Evolutionary conservation across 2,329 filamentous ascomycete species (phyloP).

Genomic region (Teratosphaeriaceae sp.): DNA sequence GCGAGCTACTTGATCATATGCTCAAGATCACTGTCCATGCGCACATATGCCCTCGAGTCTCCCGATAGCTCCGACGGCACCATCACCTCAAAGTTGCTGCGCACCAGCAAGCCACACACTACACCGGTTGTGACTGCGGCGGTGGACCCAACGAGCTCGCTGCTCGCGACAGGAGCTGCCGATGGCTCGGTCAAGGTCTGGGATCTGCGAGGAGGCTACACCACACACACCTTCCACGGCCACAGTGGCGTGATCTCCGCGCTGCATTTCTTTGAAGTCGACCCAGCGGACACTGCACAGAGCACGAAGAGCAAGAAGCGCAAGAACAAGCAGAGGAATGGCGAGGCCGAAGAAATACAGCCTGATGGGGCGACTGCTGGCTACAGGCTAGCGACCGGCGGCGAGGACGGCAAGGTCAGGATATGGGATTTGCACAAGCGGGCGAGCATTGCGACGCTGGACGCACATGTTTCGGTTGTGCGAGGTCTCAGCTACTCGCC

Average conservation of each 20-base stretch:
- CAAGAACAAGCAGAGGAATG: slow-evolving; percentile 42
- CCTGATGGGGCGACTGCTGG: slow-evolving; percentile 48
- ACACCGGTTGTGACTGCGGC: slow-evolving; percentile 84
- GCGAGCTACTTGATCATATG: slow-evolving; percentile 84
- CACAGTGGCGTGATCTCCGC: slow-evolving; percentile 89
- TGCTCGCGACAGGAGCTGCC: slow-evolving; percentile 86
- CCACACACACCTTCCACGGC: slow-evolving; percentile 91
- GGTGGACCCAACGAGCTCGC: slow-evolving; percentile 78
- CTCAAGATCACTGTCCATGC: slow-evolving; percentile 93
- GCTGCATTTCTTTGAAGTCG: slow-evolving; percentile 75
- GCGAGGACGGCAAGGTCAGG: slow-evolving; percentile 86
- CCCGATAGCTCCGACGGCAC: slow-evolving; percentile 47
- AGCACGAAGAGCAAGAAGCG: slow-evolving; percentile 34
- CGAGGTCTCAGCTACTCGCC: slow-evolving; percentile 75
- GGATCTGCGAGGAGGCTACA: slow-evolving; percentile 85
- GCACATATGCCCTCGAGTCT: slow-evolving; percentile 69
- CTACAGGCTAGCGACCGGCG: slow-evolving; percentile 82
- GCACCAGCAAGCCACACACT: slow-evolving; percentile 81
- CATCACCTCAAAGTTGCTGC: slow-evolving; percentile 61
- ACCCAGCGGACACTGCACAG: slow-evolving; percentile 15
- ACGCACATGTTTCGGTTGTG: slow-evolving; percentile 95
- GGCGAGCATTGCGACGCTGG: slow-evolving; percentile 67
- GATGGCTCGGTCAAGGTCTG: slow-evolving; percentile 95
- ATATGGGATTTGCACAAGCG: slow-evolving; percentile 89
- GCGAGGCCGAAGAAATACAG: slow-evolving; percentile 40